Percentiles rank a stretch among this genome's conserved stretches.
phyloP scores from a whole-genome alignment of 768 basidiomycete genomes.

The Russula virescens region DNA sequence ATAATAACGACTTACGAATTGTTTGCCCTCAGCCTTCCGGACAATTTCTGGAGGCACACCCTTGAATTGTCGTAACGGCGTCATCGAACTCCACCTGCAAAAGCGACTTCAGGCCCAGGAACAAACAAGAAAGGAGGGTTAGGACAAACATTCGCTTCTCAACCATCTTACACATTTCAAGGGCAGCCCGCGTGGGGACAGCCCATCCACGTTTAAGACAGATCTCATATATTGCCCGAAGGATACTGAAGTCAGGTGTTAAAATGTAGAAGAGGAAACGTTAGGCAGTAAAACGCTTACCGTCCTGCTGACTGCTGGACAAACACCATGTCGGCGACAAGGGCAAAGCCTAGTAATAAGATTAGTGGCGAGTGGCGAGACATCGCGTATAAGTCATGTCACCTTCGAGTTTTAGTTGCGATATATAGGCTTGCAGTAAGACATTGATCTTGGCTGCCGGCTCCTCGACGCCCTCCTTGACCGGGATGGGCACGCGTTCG shows the following conservation, averaged over 20 bases:
- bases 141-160: slow-evolving; percentile 68
- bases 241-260: slow-evolving; percentile 46
- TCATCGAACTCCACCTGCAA: slow-evolving; percentile 94
- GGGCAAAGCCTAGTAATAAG: slow-evolving; percentile 57
- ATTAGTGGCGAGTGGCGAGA: not conserved
- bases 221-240: slow-evolving; percentile 96
- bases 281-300: slow-evolving; percentile 32
- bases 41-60: slow-evolving; percentile 81
- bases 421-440: slow-evolving; percentile 89
- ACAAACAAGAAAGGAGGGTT: not conserved
- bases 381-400: slow-evolving; percentile 10
- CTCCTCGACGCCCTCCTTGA: slow-evolving; percentile 95
- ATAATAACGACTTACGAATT: slow-evolving; percentile 64
- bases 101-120: not conserved
- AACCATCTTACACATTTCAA: slow-evolving; percentile 96
- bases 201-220: slow-evolving; percentile 99
- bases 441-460: slow-evolving; percentile 98
- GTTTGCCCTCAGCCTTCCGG: slow-evolving; percentile 91
- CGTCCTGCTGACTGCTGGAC: slow-evolving; percentile 96
- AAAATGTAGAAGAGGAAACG: slow-evolving; percentile 1
- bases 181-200: slow-evolving; percentile 80
- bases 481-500: slow-evolving; percentile 93
- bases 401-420: slow-evolving; percentile 88
- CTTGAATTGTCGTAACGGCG: slow-evolving; percentile 93
- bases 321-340: slow-evolving; percentile 92